A percentile compares a stretch with the other conserved stretches of the same genome.
These are phyloP conservation scores for Parafenestella ontariensis DNA, from an alignment of 2,329 filamentous ascomycete species.

Conservation along the genomic window DNA sequence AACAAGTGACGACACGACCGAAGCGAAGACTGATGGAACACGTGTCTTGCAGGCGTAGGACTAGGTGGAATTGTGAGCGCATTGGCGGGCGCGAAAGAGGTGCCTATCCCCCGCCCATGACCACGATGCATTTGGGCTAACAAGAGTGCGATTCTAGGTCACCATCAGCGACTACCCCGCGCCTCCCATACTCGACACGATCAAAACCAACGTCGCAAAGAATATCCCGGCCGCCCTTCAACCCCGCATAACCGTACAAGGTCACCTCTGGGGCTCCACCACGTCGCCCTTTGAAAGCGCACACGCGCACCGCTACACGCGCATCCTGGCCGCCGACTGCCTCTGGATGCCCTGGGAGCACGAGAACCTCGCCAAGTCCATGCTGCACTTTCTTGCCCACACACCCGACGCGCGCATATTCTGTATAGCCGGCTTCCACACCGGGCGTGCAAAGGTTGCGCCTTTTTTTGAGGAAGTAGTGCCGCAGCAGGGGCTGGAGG, in stretches of 20 bases:
- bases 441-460: constrained; percentile 70
- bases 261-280: constrained; percentile 71
- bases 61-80: constrained; percentile 56
- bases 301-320: constrained; percentile 59
- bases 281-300: constrained; percentile 49
- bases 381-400: constrained; percentile 66
- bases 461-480: constrained; percentile 68
- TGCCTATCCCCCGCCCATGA: constrained; percentile 34
- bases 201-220: constrained; percentile 63
- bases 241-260: constrained; percentile 56
- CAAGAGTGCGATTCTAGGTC: constrained; percentile 48
- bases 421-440: constrained; percentile 76
- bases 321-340: constrained; percentile 74
- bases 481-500: constrained; percentile 57
- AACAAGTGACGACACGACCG: constrained; percentile 11
- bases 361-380: constrained; percentile 67
- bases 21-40: constrained; percentile 36
- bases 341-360: constrained; percentile 80
- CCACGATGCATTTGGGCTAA: background rate
- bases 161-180: constrained; percentile 74
- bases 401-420: constrained; percentile 61
- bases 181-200: constrained; percentile 63
- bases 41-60: constrained; percentile 49
- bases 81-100: constrained; percentile 54
- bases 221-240: constrained; percentile 56